phyloP scores from a whole-genome alignment of 108 stramenopile genomes.

The Fistulifera solaris region DNA sequence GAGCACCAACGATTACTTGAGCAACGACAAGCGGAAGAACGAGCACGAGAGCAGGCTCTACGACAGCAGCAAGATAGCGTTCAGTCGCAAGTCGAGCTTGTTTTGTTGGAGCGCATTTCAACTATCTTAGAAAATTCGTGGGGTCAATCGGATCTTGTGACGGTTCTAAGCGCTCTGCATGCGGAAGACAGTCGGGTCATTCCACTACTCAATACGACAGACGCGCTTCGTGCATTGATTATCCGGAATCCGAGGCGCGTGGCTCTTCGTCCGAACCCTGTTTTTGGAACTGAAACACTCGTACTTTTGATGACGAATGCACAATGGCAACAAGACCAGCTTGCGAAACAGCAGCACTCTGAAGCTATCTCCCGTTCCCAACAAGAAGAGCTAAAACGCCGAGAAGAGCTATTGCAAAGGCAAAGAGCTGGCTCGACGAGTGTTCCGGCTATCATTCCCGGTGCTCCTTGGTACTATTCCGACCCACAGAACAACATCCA shows the following conservation, averaged over 20 bases:
- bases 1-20: slow-evolving; percentile 38
- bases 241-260: slow-evolving; percentile 58
- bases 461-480: slow-evolving; percentile 83
- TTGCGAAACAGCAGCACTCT: slow-evolving; percentile 24
- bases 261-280: slow-evolving; percentile 53
- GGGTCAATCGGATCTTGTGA: slow-evolving; percentile 73
- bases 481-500: slow-evolving; percentile 88
- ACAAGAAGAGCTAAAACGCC: slow-evolving; percentile 59
- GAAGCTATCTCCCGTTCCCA: slow-evolving; percentile 41
- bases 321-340: slow-evolving; percentile 59
- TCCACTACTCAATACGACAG: slow-evolving; percentile 56
- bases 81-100: slow-evolving; percentile 75
- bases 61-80: slow-evolving; percentile 43
- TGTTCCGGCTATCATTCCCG: slow-evolving; percentile 25
- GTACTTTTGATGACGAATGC: slow-evolving; percentile 60
- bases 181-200: slow-evolving; percentile 75
- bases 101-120: slow-evolving; percentile 77
- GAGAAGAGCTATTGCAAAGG: slow-evolving; percentile 17
- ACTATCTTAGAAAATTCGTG: slow-evolving; percentile 77
- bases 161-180: slow-evolving; percentile 72
- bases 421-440: slow-evolving; percentile 23
- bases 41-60: slow-evolving; percentile 28
- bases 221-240: slow-evolving; percentile 67
- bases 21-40: slow-evolving; percentile 44
- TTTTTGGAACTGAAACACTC: slow-evolving; percentile 66